Percentiles rank a stretch among this genome's conserved stretches.
phyloP scores from a whole-genome alignment of 176 grass and related monocot species.

The Dendrocalamus sinicus region DNA sequence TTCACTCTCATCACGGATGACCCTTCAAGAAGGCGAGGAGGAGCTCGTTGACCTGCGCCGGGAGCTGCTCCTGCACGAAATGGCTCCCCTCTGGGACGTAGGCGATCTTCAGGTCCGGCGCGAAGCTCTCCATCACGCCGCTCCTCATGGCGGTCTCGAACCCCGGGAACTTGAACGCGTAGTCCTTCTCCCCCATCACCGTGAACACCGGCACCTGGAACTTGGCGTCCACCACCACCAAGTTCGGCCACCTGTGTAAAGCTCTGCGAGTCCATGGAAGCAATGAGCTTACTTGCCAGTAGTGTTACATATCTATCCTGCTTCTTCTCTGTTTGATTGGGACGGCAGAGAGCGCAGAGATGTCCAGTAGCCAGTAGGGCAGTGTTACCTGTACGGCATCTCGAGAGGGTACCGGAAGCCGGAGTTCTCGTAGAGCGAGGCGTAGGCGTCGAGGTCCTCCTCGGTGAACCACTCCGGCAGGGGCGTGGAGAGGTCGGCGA shows the following conservation, averaged over 20 bases:
- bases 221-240: constrained; percentile 26
- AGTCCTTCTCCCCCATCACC: constrained; percentile 61
- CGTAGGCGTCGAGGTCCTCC: constrained; percentile 54
- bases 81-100: constrained; percentile 50
- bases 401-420: constrained; percentile 58
- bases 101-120: constrained; percentile 46
- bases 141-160: constrained; percentile 34
- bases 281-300: background rate
- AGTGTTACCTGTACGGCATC: constrained; percentile 54
- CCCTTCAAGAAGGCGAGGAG: constrained; percentile 50
- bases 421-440: constrained; percentile 43
- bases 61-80: constrained; percentile 58
- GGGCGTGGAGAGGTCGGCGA: constrained; percentile 44
- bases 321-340: no score
- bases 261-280: constrained; percentile 15
- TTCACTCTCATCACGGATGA: constrained; percentile 12
- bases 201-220: constrained; percentile 56
- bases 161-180: constrained; percentile 49
- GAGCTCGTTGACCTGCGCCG: constrained; percentile 48
- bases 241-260: background rate
- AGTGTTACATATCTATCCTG: no score
- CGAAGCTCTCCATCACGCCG: constrained; percentile 42
- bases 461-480: constrained; percentile 55
- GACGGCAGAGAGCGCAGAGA: no score
- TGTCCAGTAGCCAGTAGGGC: no score